A percentile compares a stretch with the other conserved stretches of the same genome.
Conservation (phyloP, 805 yeast genomes). For the Saturnispora silvae region DNA sequence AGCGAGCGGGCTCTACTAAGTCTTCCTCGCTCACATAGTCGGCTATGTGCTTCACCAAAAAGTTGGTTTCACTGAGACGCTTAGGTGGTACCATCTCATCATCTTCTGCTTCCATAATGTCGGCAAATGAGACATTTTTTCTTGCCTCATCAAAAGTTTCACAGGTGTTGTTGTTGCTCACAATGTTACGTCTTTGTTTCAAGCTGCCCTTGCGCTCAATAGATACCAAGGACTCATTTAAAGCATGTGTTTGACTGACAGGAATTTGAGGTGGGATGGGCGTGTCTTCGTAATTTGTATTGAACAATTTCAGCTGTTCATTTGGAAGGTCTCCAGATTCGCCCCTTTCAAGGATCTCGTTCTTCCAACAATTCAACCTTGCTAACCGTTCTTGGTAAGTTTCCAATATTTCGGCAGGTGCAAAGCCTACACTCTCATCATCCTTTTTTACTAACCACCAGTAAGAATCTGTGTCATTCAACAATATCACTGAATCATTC, state of each 20-base stretch:
- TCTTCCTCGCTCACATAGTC: conserved; percentile 16
- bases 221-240: conserved; percentile 10
- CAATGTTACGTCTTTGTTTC: conserved; percentile 1
- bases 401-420: conserved; percentile 93
- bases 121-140: conserved; percentile 25
- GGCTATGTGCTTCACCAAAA: conserved; percentile 25
- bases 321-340: conserved; percentile 14
- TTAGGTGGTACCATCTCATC: conserved; percentile 16
- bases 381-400: conserved; percentile 88
- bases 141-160: conserved; percentile 7
- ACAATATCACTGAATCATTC: conserved; percentile 71
- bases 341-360: conserved; percentile 54
- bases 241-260: no score
- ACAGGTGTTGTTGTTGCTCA: not conserved
- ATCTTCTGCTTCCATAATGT: conserved; percentile 6
- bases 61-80: conserved; percentile 21
- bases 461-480: conserved; percentile 85
- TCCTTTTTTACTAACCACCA: conserved; percentile 83
- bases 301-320: conserved; percentile 21
- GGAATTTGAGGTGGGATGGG: not conserved
- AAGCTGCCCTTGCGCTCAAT: conserved; percentile 16
- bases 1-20: not conserved
- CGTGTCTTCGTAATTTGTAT: conserved; percentile 14
- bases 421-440: conserved; percentile 61
- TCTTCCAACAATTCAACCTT: conserved; percentile 82